Base-by-base conservation (phyloP, 2,329 filamentous ascomycete genomes). In the Amauroascus verrucosus region DNA sequence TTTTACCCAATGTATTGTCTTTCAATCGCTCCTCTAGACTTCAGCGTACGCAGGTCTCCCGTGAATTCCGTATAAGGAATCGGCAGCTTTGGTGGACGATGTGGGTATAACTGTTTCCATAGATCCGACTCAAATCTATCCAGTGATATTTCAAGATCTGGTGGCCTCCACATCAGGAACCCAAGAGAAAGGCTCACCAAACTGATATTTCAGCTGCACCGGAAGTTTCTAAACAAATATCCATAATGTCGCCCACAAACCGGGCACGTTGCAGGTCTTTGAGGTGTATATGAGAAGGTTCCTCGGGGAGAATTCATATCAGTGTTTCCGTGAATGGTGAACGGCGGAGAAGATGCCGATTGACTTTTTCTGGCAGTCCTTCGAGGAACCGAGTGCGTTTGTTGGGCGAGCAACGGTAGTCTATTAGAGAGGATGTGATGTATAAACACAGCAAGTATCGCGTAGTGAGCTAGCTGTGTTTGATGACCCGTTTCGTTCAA, bases 111-210 rank as follows among this genome's bases (percentile, higher is more conserved):
- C n/a, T 37, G 30, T 40, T 28, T 22, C 38, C 43, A 45, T n/a
- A 70, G 53, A 22, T 67, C 64, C 43, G 59, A 55, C 54, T 71
- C 64, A 50, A 72, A 70, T 2, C 54, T 56, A 32, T 63, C 62
- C 37, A 70, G 59, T 6, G 58, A 54, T 18, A 57, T 53, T 28
- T 65, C 65, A 6, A 64, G 60, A 32, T 69, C 60, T 7, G 67
- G 66, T 6, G 57, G 45, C 1, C 57, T 61, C 20, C 71, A 57
- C 58, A 66, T 67, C 44, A 72, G 56, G 48, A 66, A 66, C 38
- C 63, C 65, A 56, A 71, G 62, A 7, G 72, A n/a, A 54, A 48
- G 68, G 64, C 54, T 72, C 70, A 53, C 66, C 67, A 57, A 70
- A 72, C 4, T 66, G 64, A 45, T 70, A 70, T 38, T 68, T 67